Conservation (phyloP, 345 rosid species). For the Salix viminalis region DNA sequence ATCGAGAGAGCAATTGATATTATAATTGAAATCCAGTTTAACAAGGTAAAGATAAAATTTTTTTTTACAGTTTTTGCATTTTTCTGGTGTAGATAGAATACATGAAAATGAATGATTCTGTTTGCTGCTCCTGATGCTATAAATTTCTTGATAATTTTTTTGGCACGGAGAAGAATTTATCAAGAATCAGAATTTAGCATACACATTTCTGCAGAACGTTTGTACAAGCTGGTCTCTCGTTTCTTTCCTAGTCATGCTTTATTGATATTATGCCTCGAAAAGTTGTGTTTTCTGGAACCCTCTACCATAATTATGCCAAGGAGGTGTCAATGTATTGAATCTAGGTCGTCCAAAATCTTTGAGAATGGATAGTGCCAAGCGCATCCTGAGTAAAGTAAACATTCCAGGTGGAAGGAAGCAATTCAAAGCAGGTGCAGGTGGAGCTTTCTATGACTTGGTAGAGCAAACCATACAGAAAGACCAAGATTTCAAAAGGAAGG, state of each 20-base stretch:
- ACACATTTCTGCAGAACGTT: background rate
- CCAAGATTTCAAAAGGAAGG: no score
- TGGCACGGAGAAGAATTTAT: background rate
- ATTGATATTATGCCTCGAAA: background rate
- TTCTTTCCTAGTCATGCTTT: background rate
- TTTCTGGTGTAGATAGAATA: background rate
- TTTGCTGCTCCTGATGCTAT: background rate
- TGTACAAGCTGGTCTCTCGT: background rate
- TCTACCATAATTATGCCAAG: no score
- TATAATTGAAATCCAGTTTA: slow-evolving; percentile 60
- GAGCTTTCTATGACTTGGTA: no score
- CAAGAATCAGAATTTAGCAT: background rate
- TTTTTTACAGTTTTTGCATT: background rate
- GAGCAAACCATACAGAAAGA: no score
- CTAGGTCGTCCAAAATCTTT: no score
- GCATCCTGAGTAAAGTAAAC: no score
- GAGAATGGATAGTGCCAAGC: no score
- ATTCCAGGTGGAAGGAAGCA: no score
- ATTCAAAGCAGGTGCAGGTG: no score
- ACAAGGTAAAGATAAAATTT: slow-evolving; percentile 49
- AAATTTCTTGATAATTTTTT: background rate
- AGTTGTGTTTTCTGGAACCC: no score
- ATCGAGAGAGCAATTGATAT: no score
- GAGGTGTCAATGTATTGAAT: no score
- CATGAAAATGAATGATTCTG: background rate